phyloP scores from a whole-genome alignment of 441 rosid species.

The Euphorbia celastroides region DNA sequence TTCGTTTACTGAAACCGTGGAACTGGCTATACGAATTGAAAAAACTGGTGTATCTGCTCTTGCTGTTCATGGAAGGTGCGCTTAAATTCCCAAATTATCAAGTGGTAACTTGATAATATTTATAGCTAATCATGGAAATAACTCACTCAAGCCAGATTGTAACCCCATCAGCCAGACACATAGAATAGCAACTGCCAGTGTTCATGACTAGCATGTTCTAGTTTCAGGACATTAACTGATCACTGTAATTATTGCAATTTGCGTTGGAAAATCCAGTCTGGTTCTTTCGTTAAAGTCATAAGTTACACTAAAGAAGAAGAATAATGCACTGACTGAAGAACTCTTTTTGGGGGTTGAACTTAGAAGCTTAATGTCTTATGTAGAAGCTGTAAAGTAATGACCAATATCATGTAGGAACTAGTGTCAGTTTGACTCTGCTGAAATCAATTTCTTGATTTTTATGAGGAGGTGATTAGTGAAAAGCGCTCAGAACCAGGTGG shows the following conservation, averaged over 20 bases:
- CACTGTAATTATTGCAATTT: neutral
- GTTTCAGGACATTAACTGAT: neutral
- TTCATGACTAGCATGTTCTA: neutral
- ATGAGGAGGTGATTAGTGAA: neutral
- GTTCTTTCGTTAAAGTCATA: neutral
- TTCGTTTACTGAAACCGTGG: constrained; percentile 74
- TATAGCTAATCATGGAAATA: neutral
- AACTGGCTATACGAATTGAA: constrained; percentile 83
- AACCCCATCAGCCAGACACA: neutral
- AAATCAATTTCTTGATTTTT: neutral
- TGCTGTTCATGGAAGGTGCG: constrained; percentile 87
- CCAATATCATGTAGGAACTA: neutral
- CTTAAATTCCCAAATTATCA: neutral
- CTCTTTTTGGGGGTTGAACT: neutral
- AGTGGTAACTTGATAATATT: neutral
- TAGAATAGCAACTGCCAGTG: neutral
- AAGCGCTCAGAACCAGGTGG: neutral
- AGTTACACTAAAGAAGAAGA: neutral
- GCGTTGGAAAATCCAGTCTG: neutral
- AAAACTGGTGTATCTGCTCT: constrained; percentile 88
- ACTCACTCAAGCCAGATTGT: neutral
- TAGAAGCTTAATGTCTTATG: neutral
- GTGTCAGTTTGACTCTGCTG: neutral
- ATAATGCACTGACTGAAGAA: neutral
- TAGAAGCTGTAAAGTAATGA: neutral